Evolutionary conservation across 495 filamentous ascomycete species (phyloP), one percentile per base, ranked within the genome.

Genomic region (Parathielavia hyrcaniae): DNA sequence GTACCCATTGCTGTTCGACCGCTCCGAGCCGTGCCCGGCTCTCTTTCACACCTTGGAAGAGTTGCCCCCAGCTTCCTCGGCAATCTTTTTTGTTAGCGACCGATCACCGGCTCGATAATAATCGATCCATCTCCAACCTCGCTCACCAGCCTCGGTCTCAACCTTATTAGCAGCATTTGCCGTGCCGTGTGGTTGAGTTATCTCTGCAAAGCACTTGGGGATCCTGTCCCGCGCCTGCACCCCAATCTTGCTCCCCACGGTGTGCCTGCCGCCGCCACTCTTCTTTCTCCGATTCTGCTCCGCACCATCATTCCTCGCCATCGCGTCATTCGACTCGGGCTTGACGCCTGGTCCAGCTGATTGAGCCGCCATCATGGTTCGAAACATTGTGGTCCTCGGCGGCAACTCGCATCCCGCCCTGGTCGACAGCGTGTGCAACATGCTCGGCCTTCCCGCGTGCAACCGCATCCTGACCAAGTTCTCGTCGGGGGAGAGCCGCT

Each of bases 321-420:
- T 52, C 58, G 49, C 59, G 23, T 34, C 59, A 44, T 50, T 52
- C 60, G 30, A 9, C 32, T 54, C 35, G 22, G 51, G 39, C 7
- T 43, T 1, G 38, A 46, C 20, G 16, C 47, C 2, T 49, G 50
- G 38, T 49, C 61, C 52, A 93, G 32, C 57, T 46, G 50, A 51
- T 39, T 55, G 56, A 61, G 32, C 50, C 58, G 30, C 46, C 62
- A 79, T 49, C 38, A 98, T 98, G 95, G 95, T 97, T 64, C 89
- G 93, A 67, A 97, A 97, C 72, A 88, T 98, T 57, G 91, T 97
- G 65, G 83, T 98, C 60, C 86, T 98, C 55, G 91, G 91, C 45
- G 93, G 93, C 54, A 91, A 86, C 71, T 96, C 91, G 70, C 95
- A 98, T 75, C 95, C 93, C 9, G 78, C 85, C 66, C 83, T 98